Percentiles rank a stretch among this genome's conserved stretches.
Evolutionary conservation across 352 stramenopile genomes (phyloP).

Genomic region (Globisporangium viniferum): DNA sequence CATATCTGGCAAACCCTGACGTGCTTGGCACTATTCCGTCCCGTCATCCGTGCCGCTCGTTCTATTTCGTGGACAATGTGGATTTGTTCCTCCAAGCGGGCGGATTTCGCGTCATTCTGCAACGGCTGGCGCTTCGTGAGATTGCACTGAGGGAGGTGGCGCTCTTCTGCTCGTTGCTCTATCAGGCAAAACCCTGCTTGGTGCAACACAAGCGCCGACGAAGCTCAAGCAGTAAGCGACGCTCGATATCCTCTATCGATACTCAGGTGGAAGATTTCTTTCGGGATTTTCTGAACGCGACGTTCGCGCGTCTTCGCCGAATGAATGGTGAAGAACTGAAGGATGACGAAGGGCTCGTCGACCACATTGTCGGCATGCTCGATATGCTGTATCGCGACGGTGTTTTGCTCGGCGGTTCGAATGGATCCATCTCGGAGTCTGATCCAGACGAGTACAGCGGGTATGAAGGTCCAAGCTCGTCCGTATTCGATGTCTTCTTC

Average conservation of each 20-base stretch:
- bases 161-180: conserved; percentile 65
- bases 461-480: conserved; percentile 11
- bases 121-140: conserved; percentile 44
- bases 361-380: conserved; percentile 66
- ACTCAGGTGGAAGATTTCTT: conserved; percentile 75
- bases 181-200: conserved; percentile 74
- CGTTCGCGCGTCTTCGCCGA: conserved; percentile 59
- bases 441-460: conserved; percentile 20
- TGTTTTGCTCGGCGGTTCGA: conserved; percentile 38
- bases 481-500: conserved; percentile 42
- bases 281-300: conserved; percentile 68
- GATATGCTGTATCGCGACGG: conserved; percentile 73
- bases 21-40: conserved; percentile 48
- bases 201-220: conserved; percentile 52
- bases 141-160: conserved; percentile 57
- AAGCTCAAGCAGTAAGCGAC: conserved; percentile 32
- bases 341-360: conserved; percentile 75
- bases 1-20: conserved; percentile 64
- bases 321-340: conserved; percentile 76
- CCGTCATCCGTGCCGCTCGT: conserved; percentile 69
- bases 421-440: conserved; percentile 7
- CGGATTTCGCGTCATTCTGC: conserved; percentile 69
- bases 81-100: conserved; percentile 83
- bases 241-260: conserved; percentile 17
- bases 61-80: conserved; percentile 83